Evolutionary conservation across 805 yeast species (phyloP).

Genomic region (Saccharomyces jurei): DNA sequence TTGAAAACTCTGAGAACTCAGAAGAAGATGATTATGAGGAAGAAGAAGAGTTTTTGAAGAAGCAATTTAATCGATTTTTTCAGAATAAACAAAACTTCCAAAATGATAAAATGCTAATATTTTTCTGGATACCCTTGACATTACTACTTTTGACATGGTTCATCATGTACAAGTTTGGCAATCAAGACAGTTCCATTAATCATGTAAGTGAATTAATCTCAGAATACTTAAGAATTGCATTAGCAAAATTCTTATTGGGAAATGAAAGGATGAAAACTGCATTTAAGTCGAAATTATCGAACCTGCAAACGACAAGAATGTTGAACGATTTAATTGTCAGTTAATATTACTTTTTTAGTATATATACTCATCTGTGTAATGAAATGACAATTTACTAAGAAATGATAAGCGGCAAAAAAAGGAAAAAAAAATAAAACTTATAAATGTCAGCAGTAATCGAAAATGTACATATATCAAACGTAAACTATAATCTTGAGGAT

Average conservation of each 20-base stretch:
- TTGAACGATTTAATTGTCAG: constrained; percentile 9
- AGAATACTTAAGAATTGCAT: constrained; percentile 34
- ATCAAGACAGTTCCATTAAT: constrained; percentile 28
- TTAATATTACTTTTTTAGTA: not conserved
- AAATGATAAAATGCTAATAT: constrained; percentile 76
- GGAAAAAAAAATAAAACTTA: not conserved
- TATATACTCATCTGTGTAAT: not conserved
- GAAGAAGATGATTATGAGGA: constrained; percentile 20
- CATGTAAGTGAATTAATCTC: constrained; percentile 30
- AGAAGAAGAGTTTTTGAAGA: constrained; percentile 30
- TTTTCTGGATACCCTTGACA: constrained; percentile 85
- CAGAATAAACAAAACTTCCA: constrained; percentile 39
- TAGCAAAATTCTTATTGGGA: constrained; percentile 46
- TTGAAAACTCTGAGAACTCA: constrained; percentile 19
- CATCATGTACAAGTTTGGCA: constrained; percentile 32
- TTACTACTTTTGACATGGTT: constrained; percentile 45
- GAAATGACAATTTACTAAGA: not conserved
- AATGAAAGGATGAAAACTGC: constrained; percentile 41
- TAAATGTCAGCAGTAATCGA: not conserved
- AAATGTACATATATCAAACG: not conserved
- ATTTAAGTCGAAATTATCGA: constrained; percentile 29
- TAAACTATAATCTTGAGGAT: constrained; percentile 34
- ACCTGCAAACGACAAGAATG: constrained; percentile 21
- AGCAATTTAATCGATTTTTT: constrained; percentile 32
- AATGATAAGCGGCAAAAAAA: not conserved